Conservation (phyloP, 2,329 filamentous ascomycete species). For the Amauroascus verrucosus region DNA sequence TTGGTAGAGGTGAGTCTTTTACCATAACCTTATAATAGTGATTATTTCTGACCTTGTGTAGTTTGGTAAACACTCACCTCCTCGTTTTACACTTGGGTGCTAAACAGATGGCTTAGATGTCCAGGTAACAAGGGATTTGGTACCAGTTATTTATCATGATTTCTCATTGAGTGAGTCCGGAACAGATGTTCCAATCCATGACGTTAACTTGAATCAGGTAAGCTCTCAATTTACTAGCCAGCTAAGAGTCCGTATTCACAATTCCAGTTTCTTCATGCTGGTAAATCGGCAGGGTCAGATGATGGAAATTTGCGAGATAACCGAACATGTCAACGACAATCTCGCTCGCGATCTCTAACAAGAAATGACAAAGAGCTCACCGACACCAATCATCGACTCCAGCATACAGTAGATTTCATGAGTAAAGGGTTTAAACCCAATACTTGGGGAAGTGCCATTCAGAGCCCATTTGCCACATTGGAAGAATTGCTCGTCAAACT, state of each 20-base stretch:
- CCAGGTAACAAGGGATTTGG: constrained; percentile 34
- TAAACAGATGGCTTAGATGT: constrained; percentile 24
- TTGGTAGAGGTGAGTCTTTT: constrained; percentile 26
- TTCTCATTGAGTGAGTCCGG: constrained; percentile 37
- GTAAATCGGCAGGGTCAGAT: constrained; percentile 15
- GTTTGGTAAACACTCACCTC: constrained; percentile 17
- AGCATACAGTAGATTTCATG: constrained; percentile 33
- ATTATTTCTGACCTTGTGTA: constrained; percentile 6
- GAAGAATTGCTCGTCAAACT: constrained; percentile 30
- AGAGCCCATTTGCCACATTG: constrained; percentile 31
- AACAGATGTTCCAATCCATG: constrained; percentile 34
- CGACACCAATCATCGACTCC: constrained; percentile 24
- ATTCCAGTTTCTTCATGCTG: constrained; percentile 25
- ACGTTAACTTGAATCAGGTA: constrained; percentile 31
- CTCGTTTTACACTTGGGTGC: not conserved
- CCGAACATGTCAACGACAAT: not conserved
- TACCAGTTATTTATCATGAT: constrained; percentile 36
- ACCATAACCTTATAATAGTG: not conserved
- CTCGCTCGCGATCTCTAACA: constrained; percentile 21
- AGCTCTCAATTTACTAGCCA: not conserved
- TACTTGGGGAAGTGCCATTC: constrained; percentile 30
- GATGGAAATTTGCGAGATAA: not conserved
- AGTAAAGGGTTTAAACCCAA: constrained; percentile 35
- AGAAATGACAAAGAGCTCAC: constrained; percentile 10
- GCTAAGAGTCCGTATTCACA: not conserved